Conservation (phyloP, 139 green algal species). For the Eudorina sp. region DNA sequence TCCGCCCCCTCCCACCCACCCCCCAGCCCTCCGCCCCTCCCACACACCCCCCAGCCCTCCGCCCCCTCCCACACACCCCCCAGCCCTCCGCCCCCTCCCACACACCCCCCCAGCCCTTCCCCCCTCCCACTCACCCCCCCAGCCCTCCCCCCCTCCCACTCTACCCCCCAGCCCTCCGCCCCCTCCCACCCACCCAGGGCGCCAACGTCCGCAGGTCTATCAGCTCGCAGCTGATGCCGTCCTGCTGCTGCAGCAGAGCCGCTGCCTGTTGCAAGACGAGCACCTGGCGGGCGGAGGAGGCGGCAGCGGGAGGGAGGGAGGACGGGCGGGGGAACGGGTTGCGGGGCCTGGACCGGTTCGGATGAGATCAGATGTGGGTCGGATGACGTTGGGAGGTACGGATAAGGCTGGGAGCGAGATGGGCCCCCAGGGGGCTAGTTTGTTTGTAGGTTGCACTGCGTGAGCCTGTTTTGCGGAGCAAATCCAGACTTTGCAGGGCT, state of each 20-base stretch:
- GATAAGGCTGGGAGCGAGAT: too few species aligned
- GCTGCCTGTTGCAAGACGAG: slow-evolving; percentile 51
- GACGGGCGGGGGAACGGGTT: too few species aligned
- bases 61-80: neutral
- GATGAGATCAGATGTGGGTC: too few species aligned
- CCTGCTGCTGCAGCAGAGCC: neutral
- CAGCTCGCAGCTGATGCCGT: slow-evolving; percentile 82
- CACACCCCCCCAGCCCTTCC: neutral
- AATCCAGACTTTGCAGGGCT: too few species aligned
- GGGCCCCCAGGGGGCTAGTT: too few species aligned
- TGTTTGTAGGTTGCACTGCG: too few species aligned
- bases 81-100: neutral
- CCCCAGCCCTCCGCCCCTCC: too few species aligned
- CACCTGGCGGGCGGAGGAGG: slow-evolving; percentile 58
- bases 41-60: too few species aligned
- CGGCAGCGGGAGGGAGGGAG: neutral
- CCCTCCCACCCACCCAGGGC: slow-evolving; percentile 80
- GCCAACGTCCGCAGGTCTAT: slow-evolving; percentile 92
- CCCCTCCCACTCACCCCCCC: neutral
- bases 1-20: too few species aligned
- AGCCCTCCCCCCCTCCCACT: slow-evolving; percentile 52
- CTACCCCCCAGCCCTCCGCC: neutral
- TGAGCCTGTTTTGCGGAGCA: too few species aligned
- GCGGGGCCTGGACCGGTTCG: too few species aligned
- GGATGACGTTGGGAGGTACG: too few species aligned